Evolutionary conservation across 208 protist genomes (phyloP), one percentile per base, ranked within the genome.

Genomic region (Leishmania turanica): DNA sequence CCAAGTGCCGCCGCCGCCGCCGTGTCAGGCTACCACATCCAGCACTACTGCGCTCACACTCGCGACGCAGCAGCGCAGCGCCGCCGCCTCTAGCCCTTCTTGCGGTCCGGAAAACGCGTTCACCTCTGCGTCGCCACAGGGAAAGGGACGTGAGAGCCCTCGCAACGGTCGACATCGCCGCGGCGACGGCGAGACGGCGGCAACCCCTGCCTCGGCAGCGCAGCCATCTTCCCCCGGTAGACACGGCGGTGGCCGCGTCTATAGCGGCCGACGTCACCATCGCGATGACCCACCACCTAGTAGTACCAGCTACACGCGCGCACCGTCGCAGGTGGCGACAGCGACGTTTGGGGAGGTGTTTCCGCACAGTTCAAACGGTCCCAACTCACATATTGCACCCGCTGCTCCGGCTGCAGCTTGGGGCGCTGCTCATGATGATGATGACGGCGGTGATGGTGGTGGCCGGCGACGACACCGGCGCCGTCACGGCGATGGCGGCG

Each of bases 191-290:
- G 56, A 19, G 9, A 24, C 65, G 9, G 21, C 76, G 3, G 34
- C 49, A 24, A 24, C 58, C 19, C 69, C 66, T 6, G 51, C 34
- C 7, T 13, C 75, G 17, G 42, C 47, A 21, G 69, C 72, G 72
- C n/a, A 78, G 56, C 53, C 19, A 15, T 24, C 45, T 51, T 54
- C 69, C 40, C 6, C 24, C 3, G 11, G 42, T 19, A 51, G 47
- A n/a, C 17, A 73, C 69, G 27, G 3, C 27, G 27, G 24, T 73
- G 42, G 60, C n/a, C 58, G 54, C 24, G 40, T 72, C 24, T 70
- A 53, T 31, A 77, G 82, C 15, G 82, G 82, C 45, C 77, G 65
- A 0, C 77, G 73, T 15, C 82, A 53, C 9, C 71, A 69, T 37
- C 66, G 53, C 53, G 64, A 79, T 66, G 73, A 51, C 11, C 71